Evolutionary conservation across 1,284 basidiomycete genomes (phyloP).

Genomic region (Microbotryomycetes sp.): DNA sequence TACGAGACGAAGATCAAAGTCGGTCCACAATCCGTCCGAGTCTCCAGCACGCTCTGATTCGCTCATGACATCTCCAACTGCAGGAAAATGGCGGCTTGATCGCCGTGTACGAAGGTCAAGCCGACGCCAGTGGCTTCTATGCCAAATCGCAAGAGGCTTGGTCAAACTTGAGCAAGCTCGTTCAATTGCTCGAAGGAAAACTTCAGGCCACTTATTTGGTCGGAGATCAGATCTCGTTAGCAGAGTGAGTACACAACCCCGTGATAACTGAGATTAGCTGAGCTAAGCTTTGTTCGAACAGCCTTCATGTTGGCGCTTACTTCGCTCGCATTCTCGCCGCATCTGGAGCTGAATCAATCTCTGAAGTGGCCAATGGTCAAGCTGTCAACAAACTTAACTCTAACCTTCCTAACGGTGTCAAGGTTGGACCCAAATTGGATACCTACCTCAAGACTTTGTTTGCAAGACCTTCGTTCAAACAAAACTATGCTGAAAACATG

Average conservation of each 20-base stretch:
- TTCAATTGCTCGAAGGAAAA: constrained; percentile 18
- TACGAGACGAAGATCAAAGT: constrained; percentile 31
- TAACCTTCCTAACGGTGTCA: constrained; percentile 8
- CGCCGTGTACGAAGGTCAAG: constrained; percentile 21
- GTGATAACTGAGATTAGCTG: constrained; percentile 4
- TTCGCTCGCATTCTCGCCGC: constrained; percentile 33
- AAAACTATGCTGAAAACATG: constrained; percentile 29
- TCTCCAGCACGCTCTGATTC: background rate
- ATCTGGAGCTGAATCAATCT: constrained; percentile 22
- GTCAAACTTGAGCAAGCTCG: constrained; percentile 10
- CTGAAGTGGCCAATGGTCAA: constrained; percentile 11
- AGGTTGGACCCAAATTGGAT: constrained; percentile 24
- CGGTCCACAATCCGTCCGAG: background rate
- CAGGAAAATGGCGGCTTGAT: constrained; percentile 27
- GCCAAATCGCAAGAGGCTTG: constrained; percentile 8
- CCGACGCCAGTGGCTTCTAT: constrained; percentile 7
- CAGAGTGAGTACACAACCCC: constrained; percentile 19
- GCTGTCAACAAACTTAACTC: constrained; percentile 15
- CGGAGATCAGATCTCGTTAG: constrained; percentile 30
- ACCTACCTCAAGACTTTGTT: constrained; percentile 21
- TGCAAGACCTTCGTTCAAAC: constrained; percentile 30
- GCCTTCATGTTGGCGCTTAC: constrained; percentile 35
- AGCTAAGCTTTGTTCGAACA: constrained; percentile 19
- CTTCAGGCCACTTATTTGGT: constrained; percentile 20
- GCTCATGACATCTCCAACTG: background rate